phyloP scores from a whole-genome alignment of 2,329 filamentous ascomycete species.

The Dactylellina leptospora region DNA sequence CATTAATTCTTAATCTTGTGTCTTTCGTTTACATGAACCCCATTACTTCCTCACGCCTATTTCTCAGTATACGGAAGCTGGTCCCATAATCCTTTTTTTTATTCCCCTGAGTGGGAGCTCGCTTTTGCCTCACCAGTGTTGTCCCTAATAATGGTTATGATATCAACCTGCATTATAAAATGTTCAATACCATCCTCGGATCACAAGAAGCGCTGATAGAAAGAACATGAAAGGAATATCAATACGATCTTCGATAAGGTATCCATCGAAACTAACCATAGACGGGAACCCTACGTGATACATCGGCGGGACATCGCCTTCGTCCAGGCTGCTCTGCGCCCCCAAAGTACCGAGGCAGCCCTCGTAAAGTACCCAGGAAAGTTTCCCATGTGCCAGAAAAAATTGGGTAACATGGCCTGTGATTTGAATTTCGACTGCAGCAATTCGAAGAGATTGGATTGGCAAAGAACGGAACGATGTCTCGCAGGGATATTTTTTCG shows the following conservation, averaged over 20 bases:
- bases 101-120: slow-evolving; percentile 19
- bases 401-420: slow-evolving; percentile 28
- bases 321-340: slow-evolving; percentile 1
- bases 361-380: slow-evolving; percentile 21
- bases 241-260: slow-evolving; percentile 21
- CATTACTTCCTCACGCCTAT: slow-evolving; percentile 17
- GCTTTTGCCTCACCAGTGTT: neutral
- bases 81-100: neutral
- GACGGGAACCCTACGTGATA: slow-evolving; percentile 38
- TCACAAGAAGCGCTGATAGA: neutral
- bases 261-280: slow-evolving; percentile 12
- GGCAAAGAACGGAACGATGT: slow-evolving; percentile 18
- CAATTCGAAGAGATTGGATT: slow-evolving; percentile 20
- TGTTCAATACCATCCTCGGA: too few species aligned
- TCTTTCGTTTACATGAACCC: slow-evolving; percentile 15
- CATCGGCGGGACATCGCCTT: slow-evolving; percentile 17
- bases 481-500: slow-evolving; percentile 8
- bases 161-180: neutral
- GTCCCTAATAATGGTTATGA: neutral
- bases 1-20: slow-evolving; percentile 21
- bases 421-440: slow-evolving; percentile 16
- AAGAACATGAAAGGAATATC: neutral
- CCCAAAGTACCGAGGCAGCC: slow-evolving; percentile 43
- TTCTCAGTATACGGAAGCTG: slow-evolving; percentile 30
- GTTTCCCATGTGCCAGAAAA: slow-evolving; percentile 45